These are phyloP conservation scores for Colletotrichum sp. DNA, from an alignment of 2,329 filamentous ascomycete species.

Conservation along the genomic window DNA sequence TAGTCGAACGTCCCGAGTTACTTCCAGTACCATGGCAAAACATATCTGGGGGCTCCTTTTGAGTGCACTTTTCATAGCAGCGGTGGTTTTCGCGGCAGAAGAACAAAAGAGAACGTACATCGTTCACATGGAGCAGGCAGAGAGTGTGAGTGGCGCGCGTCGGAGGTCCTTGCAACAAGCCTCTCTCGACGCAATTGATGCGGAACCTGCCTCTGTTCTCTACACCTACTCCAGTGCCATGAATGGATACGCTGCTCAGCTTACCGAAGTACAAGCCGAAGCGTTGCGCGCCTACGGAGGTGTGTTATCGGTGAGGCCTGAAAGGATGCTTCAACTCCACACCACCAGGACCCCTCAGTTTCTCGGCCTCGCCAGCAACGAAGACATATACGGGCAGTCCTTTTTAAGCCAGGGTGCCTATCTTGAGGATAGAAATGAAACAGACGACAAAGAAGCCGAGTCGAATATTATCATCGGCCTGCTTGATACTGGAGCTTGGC, in stretches of 20 bases:
- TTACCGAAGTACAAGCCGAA: neutral
- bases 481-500: constrained; percentile 17
- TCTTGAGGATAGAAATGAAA: neutral
- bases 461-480: constrained; percentile 18
- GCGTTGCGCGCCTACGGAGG: neutral
- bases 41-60: neutral
- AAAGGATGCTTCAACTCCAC: neutral
- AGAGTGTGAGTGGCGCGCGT: neutral
- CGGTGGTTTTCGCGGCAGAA: neutral
- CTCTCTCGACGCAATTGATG: neutral
- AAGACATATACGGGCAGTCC: neutral
- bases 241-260: neutral
- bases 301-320: neutral
- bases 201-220: neutral
- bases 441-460: neutral
- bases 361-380: neutral
- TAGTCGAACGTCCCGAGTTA: neutral
- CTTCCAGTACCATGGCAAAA: neutral
- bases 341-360: constrained; percentile 15
- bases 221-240: neutral
- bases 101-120: neutral
- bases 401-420: neutral
- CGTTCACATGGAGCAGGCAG: neutral
- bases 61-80: neutral
- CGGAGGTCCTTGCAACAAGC: neutral